Evolutionary conservation across 2,329 filamentous ascomycete genomes (phyloP).

Genomic region (Alternaria brassicae): DNA sequence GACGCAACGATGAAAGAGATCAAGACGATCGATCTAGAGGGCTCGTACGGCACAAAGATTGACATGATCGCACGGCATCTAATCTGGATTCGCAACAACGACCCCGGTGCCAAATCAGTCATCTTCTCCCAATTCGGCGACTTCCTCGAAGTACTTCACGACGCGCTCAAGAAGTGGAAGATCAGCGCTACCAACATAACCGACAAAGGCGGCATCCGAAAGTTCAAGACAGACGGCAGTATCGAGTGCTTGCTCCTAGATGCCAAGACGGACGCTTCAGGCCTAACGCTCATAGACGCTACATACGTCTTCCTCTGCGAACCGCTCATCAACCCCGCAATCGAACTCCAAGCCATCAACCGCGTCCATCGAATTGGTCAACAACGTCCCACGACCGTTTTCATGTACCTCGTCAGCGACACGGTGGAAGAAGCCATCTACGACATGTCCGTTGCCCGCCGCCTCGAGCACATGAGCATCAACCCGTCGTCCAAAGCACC

Average conservation of each 20-base stretch:
- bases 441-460: conserved; percentile 78
- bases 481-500: conserved; percentile 1
- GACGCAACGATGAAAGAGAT: conserved; percentile 77
- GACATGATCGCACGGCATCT: conserved; percentile 76
- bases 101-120: conserved; percentile 88
- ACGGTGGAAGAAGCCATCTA: conserved; percentile 95
- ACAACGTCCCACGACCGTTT: conserved; percentile 84
- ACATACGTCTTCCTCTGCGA: conserved; percentile 95
- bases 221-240: conserved; percentile 76
- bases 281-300: conserved; percentile 89
- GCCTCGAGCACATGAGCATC: conserved; percentile 76
- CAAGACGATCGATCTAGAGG: conserved; percentile 76
- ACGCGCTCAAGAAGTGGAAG: conserved; percentile 72
- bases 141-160: conserved; percentile 76
- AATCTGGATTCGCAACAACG: conserved; percentile 81
- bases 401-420: conserved; percentile 90
- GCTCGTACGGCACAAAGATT: conserved; percentile 87
- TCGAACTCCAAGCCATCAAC: conserved; percentile 94
- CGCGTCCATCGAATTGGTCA: conserved; percentile 96
- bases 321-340: conserved; percentile 88
- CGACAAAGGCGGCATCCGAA: conserved; percentile 70
- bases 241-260: conserved; percentile 88
- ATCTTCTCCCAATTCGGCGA: conserved; percentile 92
- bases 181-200: conserved; percentile 79
- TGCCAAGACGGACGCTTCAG: conserved; percentile 85